These are phyloP conservation scores for Hawksworthiomyces lignivorus DNA, from an alignment of 2,329 filamentous ascomycete species.

Conservation along the genomic window DNA sequence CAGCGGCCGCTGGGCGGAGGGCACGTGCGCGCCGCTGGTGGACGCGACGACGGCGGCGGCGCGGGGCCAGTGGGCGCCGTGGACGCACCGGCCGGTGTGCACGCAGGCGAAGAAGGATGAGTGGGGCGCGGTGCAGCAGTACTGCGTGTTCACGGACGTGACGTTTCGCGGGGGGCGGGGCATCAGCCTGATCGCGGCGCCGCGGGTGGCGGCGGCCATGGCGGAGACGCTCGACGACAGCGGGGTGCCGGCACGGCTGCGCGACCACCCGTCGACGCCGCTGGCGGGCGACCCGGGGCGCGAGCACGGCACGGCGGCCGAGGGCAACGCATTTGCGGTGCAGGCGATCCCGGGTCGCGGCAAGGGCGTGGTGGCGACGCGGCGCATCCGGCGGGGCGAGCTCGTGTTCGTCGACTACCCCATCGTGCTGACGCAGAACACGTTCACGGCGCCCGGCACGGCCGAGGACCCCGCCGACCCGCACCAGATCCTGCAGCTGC, in stretches of 20 bases:
- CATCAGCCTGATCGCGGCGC: constrained; percentile 18
- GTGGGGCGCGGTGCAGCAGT: constrained; percentile 9
- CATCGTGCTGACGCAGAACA: constrained; percentile 14
- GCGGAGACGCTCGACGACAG: constrained; percentile 16
- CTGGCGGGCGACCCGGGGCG: not conserved
- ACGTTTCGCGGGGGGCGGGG: constrained; percentile 16
- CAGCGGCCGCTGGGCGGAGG: too few species aligned
- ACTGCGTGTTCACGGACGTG: constrained; percentile 18
- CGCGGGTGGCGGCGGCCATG: constrained; percentile 15
- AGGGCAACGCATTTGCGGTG: constrained; percentile 9
- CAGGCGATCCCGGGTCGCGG: constrained; percentile 23
- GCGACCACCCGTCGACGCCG: constrained; percentile 8
- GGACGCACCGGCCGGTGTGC: constrained; percentile 9
- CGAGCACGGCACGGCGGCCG: not conserved
- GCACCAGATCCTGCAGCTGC: constrained; percentile 12
- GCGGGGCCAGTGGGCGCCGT: constrained; percentile 5
- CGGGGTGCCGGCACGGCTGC: constrained; percentile 1
- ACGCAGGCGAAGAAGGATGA: not conserved
- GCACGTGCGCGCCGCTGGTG: too few species aligned
- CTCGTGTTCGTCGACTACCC: constrained; percentile 17
- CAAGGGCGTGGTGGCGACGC: constrained; percentile 15
- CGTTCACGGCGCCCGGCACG: constrained; percentile 6
- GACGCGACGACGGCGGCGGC: constrained; percentile 8
- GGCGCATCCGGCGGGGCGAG: constrained; percentile 12
- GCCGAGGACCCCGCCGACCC: not conserved